Evolutionary conservation across 2,329 filamentous ascomycete genomes (phyloP), one percentile per base, ranked within the genome.

Genomic region (Colletotrichum australisinense): DNA sequence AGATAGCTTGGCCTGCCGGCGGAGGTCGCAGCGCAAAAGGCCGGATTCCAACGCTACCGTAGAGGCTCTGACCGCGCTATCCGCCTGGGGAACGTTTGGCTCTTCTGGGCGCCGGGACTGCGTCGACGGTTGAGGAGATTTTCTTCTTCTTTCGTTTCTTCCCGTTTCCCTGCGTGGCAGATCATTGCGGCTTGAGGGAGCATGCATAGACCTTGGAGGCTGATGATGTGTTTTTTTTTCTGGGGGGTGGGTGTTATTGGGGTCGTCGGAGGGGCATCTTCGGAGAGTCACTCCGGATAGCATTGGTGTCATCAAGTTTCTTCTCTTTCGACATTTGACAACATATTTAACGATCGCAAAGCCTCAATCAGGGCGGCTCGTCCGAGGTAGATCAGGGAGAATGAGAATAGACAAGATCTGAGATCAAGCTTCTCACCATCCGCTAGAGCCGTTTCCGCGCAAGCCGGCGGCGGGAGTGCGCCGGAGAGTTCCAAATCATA

Each of bases 191-290:
- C 62, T 28, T 28, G 49, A 55, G 8, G 26, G 60, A 56, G 66
- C 70, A 73, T 73, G 66, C 70, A 69, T 69, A 24, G 66, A 49
- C 59, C 66, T 60, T 35, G 69, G 9, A 63, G 22, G 3, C 19
- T 46, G 42, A n/a, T 11, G 16, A n/a, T n/a, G 42, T 49, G 42
- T 55, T 55, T 38, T n/a, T 24, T 28, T 28, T 28, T 32, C 30
- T 11, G 24, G 22, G 26, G 22, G 42, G 4, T 49, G 19, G 38
- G 67, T 73, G 67, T 62, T 35, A 38, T 65, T 73, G 49, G 49
- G 30, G 30, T 26, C 28, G 46, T 16, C 12, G 28, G 46, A 38
- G 22, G 46, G 38, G 28, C 16, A 49, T 9, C 19, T 22, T n/a
- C 28, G 66, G 59, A 52, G 8, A 28, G 30, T 8, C 65, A 69